Evolutionary conservation across 2,329 filamentous ascomycete genomes (phyloP), one percentile per base, ranked within the genome.

Genomic region (Penicillium sp.): DNA sequence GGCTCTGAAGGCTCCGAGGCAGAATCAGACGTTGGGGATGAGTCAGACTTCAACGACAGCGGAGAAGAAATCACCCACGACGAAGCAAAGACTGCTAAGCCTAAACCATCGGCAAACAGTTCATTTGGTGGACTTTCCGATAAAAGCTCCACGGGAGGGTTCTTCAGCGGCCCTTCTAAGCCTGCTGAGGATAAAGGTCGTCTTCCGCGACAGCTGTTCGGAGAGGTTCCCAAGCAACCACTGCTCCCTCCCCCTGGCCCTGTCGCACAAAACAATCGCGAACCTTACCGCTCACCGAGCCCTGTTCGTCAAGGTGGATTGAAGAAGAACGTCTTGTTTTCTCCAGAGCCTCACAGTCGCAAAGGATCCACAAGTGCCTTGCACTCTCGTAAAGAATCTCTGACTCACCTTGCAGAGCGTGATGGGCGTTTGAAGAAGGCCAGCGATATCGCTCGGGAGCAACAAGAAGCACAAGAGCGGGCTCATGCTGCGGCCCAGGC

Each of bases 11-110:
- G 47, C 27, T 52, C 49, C 10, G 49, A 71, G 44, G 63, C 54
- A 18, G 72, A 71, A 14, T 72, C 61, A 4, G 67, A 69, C 14
- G 67, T 67, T 36, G 65, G 54, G 7, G 68, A 68, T 36, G 71
- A 70, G 42, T 74, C 75, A 4, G 76, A 77, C 31, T 78, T 78
- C 58, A 72, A 72, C 50, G 77, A 76, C 45, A 79, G 75, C 50
- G 77, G 73, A 9, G 73, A 78, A 50, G 77, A 79, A 34, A 67
- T 77, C n/a, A 73, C 73, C 1, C 70, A 75, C 39, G 75, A 78
- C 8, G 71, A 72, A 40, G 59, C 61, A 11, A 66, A 66, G 6
- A 62, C 67, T 5, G 65, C 69, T 36, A 75, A 70, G 44, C 63
- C 73, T 2, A 74, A 75, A 51, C 70, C 69, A 9, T 77, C 76